phyloP scores from a whole-genome alignment of 352 stramenopile species.

The Phytophthora brassicae region DNA sequence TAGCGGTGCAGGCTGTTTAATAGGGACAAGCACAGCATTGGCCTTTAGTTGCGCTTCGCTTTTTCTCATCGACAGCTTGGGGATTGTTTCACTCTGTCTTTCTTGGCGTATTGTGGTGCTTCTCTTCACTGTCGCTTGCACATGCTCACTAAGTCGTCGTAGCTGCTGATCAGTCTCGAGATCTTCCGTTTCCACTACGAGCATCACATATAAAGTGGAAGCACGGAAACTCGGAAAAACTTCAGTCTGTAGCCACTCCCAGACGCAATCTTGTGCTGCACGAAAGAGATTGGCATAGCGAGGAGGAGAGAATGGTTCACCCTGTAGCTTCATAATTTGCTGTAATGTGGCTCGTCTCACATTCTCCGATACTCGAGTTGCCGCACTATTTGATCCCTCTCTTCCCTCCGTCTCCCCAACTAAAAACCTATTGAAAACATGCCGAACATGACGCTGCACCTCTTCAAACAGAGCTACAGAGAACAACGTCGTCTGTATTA shows the following conservation, averaged over 20 bases:
- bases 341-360: slow-evolving; percentile 64
- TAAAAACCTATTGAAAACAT: slow-evolving; percentile 68
- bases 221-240: slow-evolving; percentile 63
- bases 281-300: slow-evolving; percentile 72
- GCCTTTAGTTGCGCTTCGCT: slow-evolving; percentile 28
- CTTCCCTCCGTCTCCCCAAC: slow-evolving; percentile 26
- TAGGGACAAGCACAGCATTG: slow-evolving; percentile 29
- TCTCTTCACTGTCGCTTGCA: slow-evolving; percentile 39
- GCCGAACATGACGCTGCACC: slow-evolving; percentile 61
- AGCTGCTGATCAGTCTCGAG: slow-evolving; percentile 65
- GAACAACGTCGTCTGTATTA: slow-evolving; percentile 63
- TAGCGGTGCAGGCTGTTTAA: neutral
- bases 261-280: slow-evolving; percentile 69
- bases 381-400: slow-evolving; percentile 14
- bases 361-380: slow-evolving; percentile 46
- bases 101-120: slow-evolving; percentile 37
- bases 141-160: slow-evolving; percentile 63
- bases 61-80: slow-evolving; percentile 11
- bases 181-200: slow-evolving; percentile 73
- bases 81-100: slow-evolving; percentile 15
- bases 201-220: slow-evolving; percentile 66
- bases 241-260: slow-evolving; percentile 63
- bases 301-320: slow-evolving; percentile 72
- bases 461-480: slow-evolving; percentile 77
- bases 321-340: slow-evolving; percentile 69